A percentile compares a stretch with the other conserved stretches of the same genome.
phyloP scores from a whole-genome alignment of 805 yeast species.

The Candida qinlingensis region DNA sequence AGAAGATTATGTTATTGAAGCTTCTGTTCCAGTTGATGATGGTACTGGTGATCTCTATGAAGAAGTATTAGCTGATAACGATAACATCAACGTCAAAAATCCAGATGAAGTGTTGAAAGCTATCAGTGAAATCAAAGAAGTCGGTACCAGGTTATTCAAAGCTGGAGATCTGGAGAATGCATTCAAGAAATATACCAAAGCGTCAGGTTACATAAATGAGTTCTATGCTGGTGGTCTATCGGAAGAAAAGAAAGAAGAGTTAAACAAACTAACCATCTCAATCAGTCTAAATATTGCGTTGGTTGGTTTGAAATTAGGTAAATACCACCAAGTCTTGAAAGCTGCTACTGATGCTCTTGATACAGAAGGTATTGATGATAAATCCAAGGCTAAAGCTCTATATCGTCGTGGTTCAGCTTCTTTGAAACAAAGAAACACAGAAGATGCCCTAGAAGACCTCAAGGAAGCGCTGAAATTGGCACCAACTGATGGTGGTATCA shows the following conservation, averaged over 20 bases:
- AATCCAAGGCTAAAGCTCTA: constrained; percentile 76
- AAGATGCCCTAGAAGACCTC: constrained; percentile 61
- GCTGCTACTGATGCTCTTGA: constrained; percentile 66
- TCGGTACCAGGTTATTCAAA: constrained; percentile 76
- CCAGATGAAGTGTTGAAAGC: constrained; percentile 68
- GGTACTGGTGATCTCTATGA: constrained; percentile 85
- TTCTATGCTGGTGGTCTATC: constrained; percentile 68
- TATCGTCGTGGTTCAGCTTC: constrained; percentile 83
- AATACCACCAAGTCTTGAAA: constrained; percentile 47
- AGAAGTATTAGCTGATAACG: constrained; percentile 70
- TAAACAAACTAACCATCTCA: constrained; percentile 55
- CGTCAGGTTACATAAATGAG: constrained; percentile 61
- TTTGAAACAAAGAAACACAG: constrained; percentile 57
- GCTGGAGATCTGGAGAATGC: constrained; percentile 54
- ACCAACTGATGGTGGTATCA: constrained; percentile 70
- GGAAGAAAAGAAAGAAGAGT: constrained; percentile 44
- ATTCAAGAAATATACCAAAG: constrained; percentile 65
- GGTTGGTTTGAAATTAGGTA: constrained; percentile 58
- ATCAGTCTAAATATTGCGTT: constrained; percentile 70
- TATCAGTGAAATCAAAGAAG: constrained; percentile 57
- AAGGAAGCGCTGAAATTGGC: constrained; percentile 57
- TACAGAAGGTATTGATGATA: constrained; percentile 47
- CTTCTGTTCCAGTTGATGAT: constrained; percentile 49
- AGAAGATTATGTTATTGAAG: constrained; percentile 45
- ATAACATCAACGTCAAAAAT: constrained; percentile 48